Base-by-base conservation (phyloP, 2,329 filamentous ascomycete species). In the Hypoxylon sp. region DNA sequence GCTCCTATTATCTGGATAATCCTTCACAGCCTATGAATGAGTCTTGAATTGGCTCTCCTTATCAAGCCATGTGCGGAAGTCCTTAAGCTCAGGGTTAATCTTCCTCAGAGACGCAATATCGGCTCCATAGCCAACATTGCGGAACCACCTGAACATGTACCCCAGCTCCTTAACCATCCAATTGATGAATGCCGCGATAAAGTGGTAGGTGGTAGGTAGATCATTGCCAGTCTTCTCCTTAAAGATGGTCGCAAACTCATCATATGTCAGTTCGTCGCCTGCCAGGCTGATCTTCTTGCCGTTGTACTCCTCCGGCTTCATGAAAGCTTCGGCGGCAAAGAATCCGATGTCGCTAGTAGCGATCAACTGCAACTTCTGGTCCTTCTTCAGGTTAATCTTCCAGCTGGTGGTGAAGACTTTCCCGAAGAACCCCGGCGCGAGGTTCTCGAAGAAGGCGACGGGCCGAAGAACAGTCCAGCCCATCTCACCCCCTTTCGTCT, bases 401-500 rank as follows among this genome's bases (percentile, higher is more conserved):
- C 78, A 81, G 46, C 73, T 71, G 0, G 78, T 78, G 2, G 72
- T 46, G n/a, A 82, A 79, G 2, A 80, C 61, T 42, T 75, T 78
- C 13, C 74, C 76, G 2, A 73, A 1, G 63, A 81, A 78, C 6
- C 74, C 72, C 1, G 70, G 69, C 6, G 73, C 71, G 32, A 82
- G 73, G 63, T 81, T 81, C 10, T 82, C 80, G 79, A 82, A 81
- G 69, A 83, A 82, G 0, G 77, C 79, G 0, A 80, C 78, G 1
- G 81, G 81, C 3, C 81, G 75, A 0, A 82, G 72, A 6, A 82
- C 77, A 0, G 77, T 77, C 79, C 79, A 82, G 4, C 65, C 58
- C 78, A 82, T 80, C 29, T 66, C 53, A 1, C 72, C 73, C 2
- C 61, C 66, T 11, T 70, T 62, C 7, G 80, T 74, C 35, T 81